Percentiles rank a stretch among this genome's conserved stretches.
Evolutionary conservation across 495 filamentous ascomycete species (phyloP).

Genomic region (Coniosporium apollinis): DNA sequence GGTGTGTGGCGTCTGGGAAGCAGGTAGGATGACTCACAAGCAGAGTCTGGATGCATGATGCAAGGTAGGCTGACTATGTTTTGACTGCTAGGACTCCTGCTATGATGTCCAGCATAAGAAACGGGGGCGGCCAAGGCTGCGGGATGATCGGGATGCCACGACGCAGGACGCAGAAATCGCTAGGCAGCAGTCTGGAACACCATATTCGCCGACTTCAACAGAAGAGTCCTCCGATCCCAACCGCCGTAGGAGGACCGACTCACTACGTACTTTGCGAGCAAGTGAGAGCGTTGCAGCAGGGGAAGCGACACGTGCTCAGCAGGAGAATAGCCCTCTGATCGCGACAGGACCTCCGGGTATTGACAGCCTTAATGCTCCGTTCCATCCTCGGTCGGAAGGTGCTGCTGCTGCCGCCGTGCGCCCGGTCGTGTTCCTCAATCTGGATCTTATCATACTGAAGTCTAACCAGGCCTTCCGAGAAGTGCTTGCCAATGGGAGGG

Average conservation of each 20-base stretch:
- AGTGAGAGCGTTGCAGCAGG: too few species aligned
- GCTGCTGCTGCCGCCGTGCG: too few species aligned
- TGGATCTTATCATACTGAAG: slow-evolving; percentile 23
- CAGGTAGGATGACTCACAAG: slow-evolving; percentile 32
- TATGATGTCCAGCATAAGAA: slow-evolving; percentile 96
- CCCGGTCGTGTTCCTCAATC: slow-evolving; percentile 18
- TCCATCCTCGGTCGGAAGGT: too few species aligned
- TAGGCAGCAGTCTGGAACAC: neutral
- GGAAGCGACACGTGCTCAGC: too few species aligned
- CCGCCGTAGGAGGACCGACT: too few species aligned
- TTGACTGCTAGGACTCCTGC: slow-evolving; percentile 60
- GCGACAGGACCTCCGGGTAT: too few species aligned
- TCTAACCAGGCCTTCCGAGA: slow-evolving; percentile 21
- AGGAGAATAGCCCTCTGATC: too few species aligned
- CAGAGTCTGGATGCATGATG: neutral
- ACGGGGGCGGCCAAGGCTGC: slow-evolving; percentile 74
- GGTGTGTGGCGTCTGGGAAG: slow-evolving; percentile 47
- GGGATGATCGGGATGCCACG: slow-evolving; percentile 48
- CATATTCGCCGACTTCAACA: too few species aligned
- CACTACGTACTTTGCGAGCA: too few species aligned
- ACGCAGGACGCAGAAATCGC: neutral
- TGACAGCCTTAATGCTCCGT: too few species aligned
- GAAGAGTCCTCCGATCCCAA: too few species aligned
- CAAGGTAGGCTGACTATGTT: neutral
- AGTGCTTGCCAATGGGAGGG: slow-evolving; percentile 11